These are phyloP conservation scores for Yarrowia osloensis DNA, from an alignment of 805 yeast species.

Conservation along the genomic window DNA sequence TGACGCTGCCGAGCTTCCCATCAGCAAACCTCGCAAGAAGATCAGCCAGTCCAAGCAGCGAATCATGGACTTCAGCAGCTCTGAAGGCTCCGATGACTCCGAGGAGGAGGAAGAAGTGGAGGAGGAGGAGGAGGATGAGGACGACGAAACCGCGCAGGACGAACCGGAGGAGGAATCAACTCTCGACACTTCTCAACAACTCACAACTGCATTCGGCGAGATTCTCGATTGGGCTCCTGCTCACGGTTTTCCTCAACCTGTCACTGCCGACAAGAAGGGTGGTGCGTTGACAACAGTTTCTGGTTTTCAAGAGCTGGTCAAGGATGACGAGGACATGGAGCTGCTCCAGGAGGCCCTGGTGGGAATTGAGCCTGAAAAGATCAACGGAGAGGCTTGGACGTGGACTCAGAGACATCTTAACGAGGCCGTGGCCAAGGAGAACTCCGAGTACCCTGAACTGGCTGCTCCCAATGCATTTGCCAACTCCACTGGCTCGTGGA, in stretches of 20 bases:
- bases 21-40: conserved; percentile 9
- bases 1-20: conserved; percentile 22
- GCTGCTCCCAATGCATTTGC: conserved; percentile 44
- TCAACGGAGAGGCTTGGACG: conserved; percentile 59
- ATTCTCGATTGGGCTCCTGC: conserved; percentile 48
- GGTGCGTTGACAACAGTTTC: conserved; percentile 47
- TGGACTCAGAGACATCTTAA: conserved; percentile 55
- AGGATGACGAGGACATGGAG: conserved; percentile 73
- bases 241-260: conserved; percentile 54
- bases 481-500: conserved; percentile 57
- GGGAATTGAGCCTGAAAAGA: conserved; percentile 40
- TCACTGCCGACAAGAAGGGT: conserved; percentile 48
- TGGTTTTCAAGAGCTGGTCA: conserved; percentile 55
- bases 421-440: conserved; percentile 26
- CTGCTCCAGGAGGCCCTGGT: conserved; percentile 53
- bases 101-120: conserved; percentile 4
- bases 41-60: conserved; percentile 8
- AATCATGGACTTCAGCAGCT: conserved; percentile 11
- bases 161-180: conserved; percentile 34
- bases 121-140: conserved; percentile 40
- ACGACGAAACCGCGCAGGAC: conserved; percentile 32
- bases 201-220: conserved; percentile 36
- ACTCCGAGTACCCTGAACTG: conserved; percentile 41
- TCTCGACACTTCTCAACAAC: conserved; percentile 34
- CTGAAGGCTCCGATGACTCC: conserved; percentile 6